These are phyloP conservation scores for Penicillium digitatum DNA, from an alignment of 2,329 filamentous ascomycete genomes.

Conservation along the genomic window DNA sequence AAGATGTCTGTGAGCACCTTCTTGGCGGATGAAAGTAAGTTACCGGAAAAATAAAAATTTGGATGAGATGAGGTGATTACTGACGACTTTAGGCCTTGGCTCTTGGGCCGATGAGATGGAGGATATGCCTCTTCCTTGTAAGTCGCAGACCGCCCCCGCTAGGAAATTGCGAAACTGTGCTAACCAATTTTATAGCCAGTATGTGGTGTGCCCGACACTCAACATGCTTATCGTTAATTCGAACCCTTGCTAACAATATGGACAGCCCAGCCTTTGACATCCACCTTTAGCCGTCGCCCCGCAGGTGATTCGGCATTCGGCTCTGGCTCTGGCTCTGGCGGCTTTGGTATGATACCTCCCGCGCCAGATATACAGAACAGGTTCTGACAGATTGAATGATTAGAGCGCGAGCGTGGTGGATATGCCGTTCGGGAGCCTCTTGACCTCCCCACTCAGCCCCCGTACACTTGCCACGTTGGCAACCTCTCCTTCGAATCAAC, in stretches of 20 bases:
- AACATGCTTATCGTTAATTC: conserved; percentile 1
- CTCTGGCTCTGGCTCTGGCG: conserved; percentile 21
- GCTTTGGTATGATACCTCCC: conserved; percentile 25
- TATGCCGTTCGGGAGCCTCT: conserved; percentile 60
- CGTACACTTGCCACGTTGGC: conserved; percentile 91
- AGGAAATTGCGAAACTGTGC: conserved; percentile 6
- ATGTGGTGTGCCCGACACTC: conserved; percentile 16
- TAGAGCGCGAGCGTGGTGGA: conserved; percentile 40
- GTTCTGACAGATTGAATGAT: conserved; percentile 16
- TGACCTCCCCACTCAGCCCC: conserved; percentile 85
- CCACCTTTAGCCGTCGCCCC: conserved; percentile 50
- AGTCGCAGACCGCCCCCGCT: conserved; percentile 37
- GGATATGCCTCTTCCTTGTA: conserved; percentile 71
- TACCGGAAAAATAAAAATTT: conserved; percentile 6
- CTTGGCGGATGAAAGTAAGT: conserved; percentile 84
- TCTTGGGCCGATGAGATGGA: conserved; percentile 99
- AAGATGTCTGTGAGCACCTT: conserved; percentile 98
- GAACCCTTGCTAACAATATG: conserved; percentile 19
- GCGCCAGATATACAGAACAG: neutral
- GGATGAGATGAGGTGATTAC: conserved; percentile 11
- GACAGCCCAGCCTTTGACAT: conserved; percentile 40
- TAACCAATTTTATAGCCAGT: conserved; percentile 30
- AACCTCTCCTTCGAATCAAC: conserved; percentile 96
- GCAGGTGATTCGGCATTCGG: conserved; percentile 43
- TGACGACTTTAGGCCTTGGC: conserved; percentile 59